These are phyloP conservation scores for Kazachstania bromeliacearum DNA, from an alignment of 805 yeast genomes.

Conservation along the genomic window DNA sequence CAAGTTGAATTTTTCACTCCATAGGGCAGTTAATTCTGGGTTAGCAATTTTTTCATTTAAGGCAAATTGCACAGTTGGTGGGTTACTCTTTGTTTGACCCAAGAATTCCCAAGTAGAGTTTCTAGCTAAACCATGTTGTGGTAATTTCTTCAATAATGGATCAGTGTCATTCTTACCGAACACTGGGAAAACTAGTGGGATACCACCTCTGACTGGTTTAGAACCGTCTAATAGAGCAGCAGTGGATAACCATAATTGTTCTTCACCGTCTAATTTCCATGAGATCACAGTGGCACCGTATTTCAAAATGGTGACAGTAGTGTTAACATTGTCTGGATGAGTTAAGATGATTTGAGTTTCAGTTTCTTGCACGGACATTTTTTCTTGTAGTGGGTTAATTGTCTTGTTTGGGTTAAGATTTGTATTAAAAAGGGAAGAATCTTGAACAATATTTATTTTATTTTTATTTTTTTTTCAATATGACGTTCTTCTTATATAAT, in stretches of 20 bases:
- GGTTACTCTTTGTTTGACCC: slow-evolving; percentile 64
- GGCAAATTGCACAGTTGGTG: slow-evolving; percentile 83
- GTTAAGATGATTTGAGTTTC: slow-evolving; percentile 54
- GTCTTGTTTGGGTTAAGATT: neutral
- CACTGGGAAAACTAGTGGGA: slow-evolving; percentile 91
- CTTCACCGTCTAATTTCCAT: slow-evolving; percentile 65
- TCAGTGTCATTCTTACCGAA: slow-evolving; percentile 63
- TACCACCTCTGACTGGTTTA: slow-evolving; percentile 94
- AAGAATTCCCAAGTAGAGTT: slow-evolving; percentile 86
- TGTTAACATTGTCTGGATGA: slow-evolving; percentile 40
- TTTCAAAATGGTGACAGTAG: slow-evolving; percentile 61
- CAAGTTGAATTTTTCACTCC: slow-evolving; percentile 65
- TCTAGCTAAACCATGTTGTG: slow-evolving; percentile 96
- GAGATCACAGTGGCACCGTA: slow-evolving; percentile 85
- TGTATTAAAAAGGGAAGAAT: no score
- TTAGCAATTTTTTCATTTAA: slow-evolving; percentile 78
- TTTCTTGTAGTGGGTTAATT: neutral
- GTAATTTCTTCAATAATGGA: slow-evolving; percentile 55
- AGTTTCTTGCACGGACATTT: slow-evolving; percentile 59
- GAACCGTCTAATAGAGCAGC: slow-evolving; percentile 86
- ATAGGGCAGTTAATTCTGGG: slow-evolving; percentile 51
- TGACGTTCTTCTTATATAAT: no score
- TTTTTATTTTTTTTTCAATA: no score
- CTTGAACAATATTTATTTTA: no score
- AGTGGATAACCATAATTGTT: slow-evolving; percentile 72